phyloP scores from a whole-genome alignment of 225 moss, liverwort and hornwort genomes.

The Antitrichia curtipendula region DNA sequence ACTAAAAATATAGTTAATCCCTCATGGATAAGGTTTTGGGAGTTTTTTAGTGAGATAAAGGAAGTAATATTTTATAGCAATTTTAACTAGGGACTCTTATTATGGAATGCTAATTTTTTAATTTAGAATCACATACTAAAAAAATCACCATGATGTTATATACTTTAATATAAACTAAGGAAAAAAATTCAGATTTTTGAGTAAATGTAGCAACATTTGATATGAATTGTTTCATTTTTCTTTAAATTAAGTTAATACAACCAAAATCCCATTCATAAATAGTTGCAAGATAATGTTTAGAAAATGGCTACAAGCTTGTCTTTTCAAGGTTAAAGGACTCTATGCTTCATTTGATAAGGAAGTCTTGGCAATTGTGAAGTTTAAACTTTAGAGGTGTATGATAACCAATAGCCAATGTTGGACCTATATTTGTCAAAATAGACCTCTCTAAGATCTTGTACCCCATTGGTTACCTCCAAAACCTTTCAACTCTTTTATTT shows the following conservation, averaged over 20 bases:
- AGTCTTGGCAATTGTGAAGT: background rate
- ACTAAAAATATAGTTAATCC: too few species aligned
- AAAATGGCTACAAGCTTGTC: too few species aligned
- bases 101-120: fast-evolving
- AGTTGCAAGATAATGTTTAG: background rate
- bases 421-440: background rate
- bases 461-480: background rate
- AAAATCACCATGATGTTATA: background rate
- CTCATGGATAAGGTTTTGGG: too few species aligned
- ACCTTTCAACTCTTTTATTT: background rate
- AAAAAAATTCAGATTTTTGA: too few species aligned
- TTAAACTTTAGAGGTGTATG: background rate
- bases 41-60: too few species aligned
- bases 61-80: background rate
- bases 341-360: background rate
- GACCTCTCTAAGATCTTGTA: fast-evolving
- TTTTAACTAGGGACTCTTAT: too few species aligned
- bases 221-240: background rate
- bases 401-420: background rate
- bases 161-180: background rate
- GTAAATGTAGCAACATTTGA: background rate
- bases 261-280: background rate
- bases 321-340: background rate
- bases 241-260: background rate
- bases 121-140: background rate